Conservation (phyloP, 148 eudicot genomes). For the Heliosperma pusillum region DNA sequence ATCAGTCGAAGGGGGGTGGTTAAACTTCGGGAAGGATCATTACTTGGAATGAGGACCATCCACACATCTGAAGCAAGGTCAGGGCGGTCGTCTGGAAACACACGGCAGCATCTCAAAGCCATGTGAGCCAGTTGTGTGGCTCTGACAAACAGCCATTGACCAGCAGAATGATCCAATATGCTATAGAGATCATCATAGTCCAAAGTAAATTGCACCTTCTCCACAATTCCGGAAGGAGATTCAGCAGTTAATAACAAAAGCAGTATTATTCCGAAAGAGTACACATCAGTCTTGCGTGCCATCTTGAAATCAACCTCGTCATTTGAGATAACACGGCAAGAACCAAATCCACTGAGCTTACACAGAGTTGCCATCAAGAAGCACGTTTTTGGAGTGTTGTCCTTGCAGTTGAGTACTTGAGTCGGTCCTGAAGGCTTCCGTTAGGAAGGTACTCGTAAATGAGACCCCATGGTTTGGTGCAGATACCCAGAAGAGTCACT, state of each 20-base stretch:
- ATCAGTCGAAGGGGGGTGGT: not conserved
- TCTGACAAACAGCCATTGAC: conserved; percentile 85
- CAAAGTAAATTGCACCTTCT: conserved; percentile 29
- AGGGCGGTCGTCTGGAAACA: conserved; percentile 38
- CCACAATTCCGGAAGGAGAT: not conserved
- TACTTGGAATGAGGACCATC: conserved; percentile 61
- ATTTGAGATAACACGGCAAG: conserved; percentile 36
- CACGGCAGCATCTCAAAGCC: conserved; percentile 61
- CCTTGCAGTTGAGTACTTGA: conserved; percentile 61
- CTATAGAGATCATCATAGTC: conserved; percentile 43
- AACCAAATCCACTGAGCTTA: conserved; percentile 73
- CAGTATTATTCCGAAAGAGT: conserved; percentile 9
- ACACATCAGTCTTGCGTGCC: not conserved
- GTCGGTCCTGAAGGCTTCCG: conserved; percentile 85
- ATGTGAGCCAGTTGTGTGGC: conserved; percentile 65
- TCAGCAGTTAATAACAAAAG: conserved; percentile 6
- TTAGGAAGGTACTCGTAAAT: conserved; percentile 69
- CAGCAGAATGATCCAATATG: conserved; percentile 67
- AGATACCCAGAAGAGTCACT: conserved; percentile 70
- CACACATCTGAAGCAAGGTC: conserved; percentile 63
- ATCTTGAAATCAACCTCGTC: conserved; percentile 18
- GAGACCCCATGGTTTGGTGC: conserved; percentile 56
- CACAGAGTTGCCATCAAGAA: conserved; percentile 51
- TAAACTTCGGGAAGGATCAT: conserved; percentile 41
- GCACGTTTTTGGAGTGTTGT: conserved; percentile 56